phyloP scores from a whole-genome alignment of 2,329 filamentous ascomycete species.

The Furcasterigmium sp. region DNA sequence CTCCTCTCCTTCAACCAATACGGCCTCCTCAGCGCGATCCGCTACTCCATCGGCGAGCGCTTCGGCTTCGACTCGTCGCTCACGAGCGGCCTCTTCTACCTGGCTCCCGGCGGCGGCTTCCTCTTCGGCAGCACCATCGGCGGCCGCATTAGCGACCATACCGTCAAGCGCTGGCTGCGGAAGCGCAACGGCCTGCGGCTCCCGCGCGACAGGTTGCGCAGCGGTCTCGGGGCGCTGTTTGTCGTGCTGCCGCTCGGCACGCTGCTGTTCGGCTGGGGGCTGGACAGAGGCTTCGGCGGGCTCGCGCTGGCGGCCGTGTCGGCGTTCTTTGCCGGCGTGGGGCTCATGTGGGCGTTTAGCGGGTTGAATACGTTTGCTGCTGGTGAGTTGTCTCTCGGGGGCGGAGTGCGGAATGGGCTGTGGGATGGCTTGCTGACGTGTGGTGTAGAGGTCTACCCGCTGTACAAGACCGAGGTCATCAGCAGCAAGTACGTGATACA shows the following conservation, averaged over 20 bases:
- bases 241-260: slow-evolving; percentile 22
- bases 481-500: slow-evolving; percentile 14
- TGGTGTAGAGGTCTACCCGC: slow-evolving; percentile 10
- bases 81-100: slow-evolving; percentile 62
- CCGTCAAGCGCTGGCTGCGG: slow-evolving; percentile 31
- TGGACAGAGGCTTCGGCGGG: slow-evolving; percentile 24
- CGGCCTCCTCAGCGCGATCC: slow-evolving; percentile 54
- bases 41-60: slow-evolving; percentile 64
- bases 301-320: slow-evolving; percentile 26
- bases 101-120: slow-evolving; percentile 63
- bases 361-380: slow-evolving; percentile 33
- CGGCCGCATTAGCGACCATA: slow-evolving; percentile 39
- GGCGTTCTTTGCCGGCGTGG: slow-evolving; percentile 24
- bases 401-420: no score
- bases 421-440: background rate
- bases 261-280: slow-evolving; percentile 28
- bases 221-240: slow-evolving; percentile 22
- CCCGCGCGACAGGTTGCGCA: slow-evolving; percentile 25
- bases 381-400: no score
- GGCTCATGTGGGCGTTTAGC: slow-evolving; percentile 30
- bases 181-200: slow-evolving; percentile 25
- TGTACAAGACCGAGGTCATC: slow-evolving; percentile 10
- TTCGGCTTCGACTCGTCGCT: slow-evolving; percentile 59
- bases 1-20: slow-evolving; percentile 31
- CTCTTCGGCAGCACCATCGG: slow-evolving; percentile 60